Evolutionary conservation across 768 basidiomycete genomes (phyloP).

Genomic region (Suillus spraguei): DNA sequence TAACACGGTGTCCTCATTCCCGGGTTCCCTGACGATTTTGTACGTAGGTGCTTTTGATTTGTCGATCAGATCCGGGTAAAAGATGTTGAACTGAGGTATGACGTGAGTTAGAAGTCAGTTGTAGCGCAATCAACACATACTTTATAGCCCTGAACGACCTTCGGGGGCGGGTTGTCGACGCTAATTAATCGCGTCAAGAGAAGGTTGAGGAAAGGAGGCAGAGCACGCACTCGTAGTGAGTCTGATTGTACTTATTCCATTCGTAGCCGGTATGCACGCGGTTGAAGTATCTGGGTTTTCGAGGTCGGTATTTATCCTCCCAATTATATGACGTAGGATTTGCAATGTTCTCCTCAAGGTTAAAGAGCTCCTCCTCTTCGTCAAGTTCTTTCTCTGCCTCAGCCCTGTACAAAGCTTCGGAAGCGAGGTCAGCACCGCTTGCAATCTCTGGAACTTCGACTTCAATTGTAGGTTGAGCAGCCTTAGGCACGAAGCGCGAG

Average conservation of each 20-base stretch:
- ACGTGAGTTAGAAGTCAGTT: conserved; percentile 16
- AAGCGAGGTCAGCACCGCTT: conserved; percentile 75
- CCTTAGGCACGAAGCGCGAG: conserved; percentile 86
- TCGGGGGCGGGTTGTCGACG: conserved; percentile 98
- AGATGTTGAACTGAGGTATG: conserved; percentile 79
- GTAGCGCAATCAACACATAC: conserved; percentile 35
- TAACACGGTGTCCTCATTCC: conserved; percentile 93
- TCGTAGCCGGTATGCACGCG: conserved; percentile 99
- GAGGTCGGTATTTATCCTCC: conserved; percentile 98
- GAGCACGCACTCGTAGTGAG: conserved; percentile 86
- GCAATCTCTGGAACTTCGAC: conserved; percentile 55
- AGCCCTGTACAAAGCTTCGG: conserved; percentile 88
- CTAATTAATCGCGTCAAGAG: conserved; percentile 42
- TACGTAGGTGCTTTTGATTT: conserved; percentile 97
- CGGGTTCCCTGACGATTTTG: conserved; percentile 91
- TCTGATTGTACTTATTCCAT: conserved; percentile 99
- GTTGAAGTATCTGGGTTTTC: conserved; percentile 98
- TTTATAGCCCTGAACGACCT: conserved; percentile 99
- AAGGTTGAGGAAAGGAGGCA: conserved; percentile 7
- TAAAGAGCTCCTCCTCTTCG: conserved; percentile 95
- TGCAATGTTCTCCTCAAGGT: conserved; percentile 85
- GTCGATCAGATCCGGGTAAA: conserved; percentile 99
- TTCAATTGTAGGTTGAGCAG: conserved; percentile 60
- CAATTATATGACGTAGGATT: conserved; percentile 91
- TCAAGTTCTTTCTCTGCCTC: conserved; percentile 93